Base-by-base conservation (phyloP, 768 basidiomycete genomes). In the Termitomyces bulborhizus region DNA sequence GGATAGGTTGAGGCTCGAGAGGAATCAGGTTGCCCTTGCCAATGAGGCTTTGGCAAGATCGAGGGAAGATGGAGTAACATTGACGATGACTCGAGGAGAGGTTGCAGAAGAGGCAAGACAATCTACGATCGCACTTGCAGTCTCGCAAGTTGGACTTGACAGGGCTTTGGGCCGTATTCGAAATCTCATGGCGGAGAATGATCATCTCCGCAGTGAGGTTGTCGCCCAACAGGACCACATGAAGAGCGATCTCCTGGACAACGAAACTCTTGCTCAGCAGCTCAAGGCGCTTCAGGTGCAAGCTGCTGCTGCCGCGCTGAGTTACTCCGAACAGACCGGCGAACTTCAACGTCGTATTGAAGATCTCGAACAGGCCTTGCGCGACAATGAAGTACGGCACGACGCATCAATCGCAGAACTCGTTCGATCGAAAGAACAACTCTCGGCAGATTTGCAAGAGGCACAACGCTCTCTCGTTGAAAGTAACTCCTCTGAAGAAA, bases 371-470 rank as follows among this genome's bases (percentile, higher is more conserved):
- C 52, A 59, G 2, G 43, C 55, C 9, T 51, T 67, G 8, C 60
- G 53, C 1, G 58, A 32, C 6, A 59, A 55, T 42, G 57, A 67
- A 54, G 53, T 54, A 5, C 54, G 45, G 5, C 66, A 73, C 45
- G 66, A 70, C 18, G 48, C 52, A 12, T 59, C 63, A 15, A 55
- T 73, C 40, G 57, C 63, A 32, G 63, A 70, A 21, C 63, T 76
- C 8, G 50, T 59, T 18, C 50, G 34, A 15, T 64, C 66, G 44
- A 69, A 67, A 29, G 59, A 68, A 42, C 62, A 63, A 29, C 68
- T 75, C 16, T 55, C 63, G 43, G 52, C 53, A 3, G 64, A 66
- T 29, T 56, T 71, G 26, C 59, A 65, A 21, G 65, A 70, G 34
- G 60, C 61, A 11, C 67, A 66, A 53, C 54, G 55, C 6, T 53